Conservation (phyloP, 139 green algal species). For the Prasinococcaceae sp. region DNA sequence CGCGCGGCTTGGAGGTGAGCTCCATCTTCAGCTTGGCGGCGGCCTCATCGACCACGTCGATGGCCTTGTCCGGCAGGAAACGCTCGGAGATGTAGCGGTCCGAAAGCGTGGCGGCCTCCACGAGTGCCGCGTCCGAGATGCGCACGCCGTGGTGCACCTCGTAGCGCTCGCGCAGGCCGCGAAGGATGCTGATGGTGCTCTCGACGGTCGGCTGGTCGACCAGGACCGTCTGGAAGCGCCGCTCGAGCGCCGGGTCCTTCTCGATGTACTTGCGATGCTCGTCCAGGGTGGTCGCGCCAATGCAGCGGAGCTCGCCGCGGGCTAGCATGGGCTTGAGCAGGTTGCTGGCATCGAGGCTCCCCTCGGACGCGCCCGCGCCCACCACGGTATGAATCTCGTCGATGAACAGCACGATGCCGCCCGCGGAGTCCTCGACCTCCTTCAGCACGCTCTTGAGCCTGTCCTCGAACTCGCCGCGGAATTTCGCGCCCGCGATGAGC, state of each 20-base stretch:
- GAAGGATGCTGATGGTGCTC: conserved; percentile 90
- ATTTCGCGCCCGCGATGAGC: conserved; percentile 94
- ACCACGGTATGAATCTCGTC: conserved; percentile 97
- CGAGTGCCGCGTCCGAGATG: conserved; percentile 86
- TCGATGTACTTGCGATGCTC: conserved; percentile 98
- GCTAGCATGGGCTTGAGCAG: conserved; percentile 87
- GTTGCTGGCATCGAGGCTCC: conserved; percentile 92
- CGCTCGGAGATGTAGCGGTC: conserved; percentile 91
- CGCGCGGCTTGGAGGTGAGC: conserved; percentile 90
- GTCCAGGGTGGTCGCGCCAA: conserved; percentile 91
- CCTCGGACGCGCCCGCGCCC: conserved; percentile 36
- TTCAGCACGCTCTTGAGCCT: conserved; percentile 70
- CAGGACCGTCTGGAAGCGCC: conserved; percentile 87
- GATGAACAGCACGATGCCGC: conserved; percentile 91
- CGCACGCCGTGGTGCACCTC: conserved; percentile 95
- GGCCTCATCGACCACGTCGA: conserved; percentile 90
- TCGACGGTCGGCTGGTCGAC: conserved; percentile 82
- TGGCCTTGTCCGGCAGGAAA: conserved; percentile 83
- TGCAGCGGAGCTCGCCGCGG: conserved; percentile 91
- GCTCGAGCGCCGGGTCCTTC: conserved; percentile 94
- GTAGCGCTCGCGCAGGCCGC: conserved; percentile 86
- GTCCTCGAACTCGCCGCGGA: conserved; percentile 96
- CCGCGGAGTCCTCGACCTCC: conserved; percentile 39
- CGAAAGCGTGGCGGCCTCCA: conserved; percentile 78
- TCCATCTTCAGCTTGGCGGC: conserved; percentile 98